Evolutionary conservation across 306 rosid genomes (phyloP).

Genomic region (Castanopsis chinensis): DNA sequence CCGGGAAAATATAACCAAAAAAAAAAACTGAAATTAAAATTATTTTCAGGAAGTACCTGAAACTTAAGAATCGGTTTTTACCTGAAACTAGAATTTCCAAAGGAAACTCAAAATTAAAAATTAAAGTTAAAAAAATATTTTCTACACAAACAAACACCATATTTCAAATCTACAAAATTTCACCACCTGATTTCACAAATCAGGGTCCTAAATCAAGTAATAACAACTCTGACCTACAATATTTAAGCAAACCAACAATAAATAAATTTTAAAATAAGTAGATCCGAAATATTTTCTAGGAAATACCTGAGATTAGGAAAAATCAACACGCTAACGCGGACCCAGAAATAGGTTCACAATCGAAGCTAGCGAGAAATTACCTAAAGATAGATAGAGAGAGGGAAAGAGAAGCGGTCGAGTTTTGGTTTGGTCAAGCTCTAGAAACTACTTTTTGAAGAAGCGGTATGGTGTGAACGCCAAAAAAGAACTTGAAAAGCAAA

Average conservation of each 20-base stretch:
- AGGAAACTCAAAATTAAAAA: too few relatives aligned
- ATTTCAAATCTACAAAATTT: too few relatives aligned
- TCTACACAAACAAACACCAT: too few relatives aligned
- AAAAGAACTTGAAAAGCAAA: not conserved
- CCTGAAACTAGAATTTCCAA: too few relatives aligned
- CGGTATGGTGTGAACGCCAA: not conserved
- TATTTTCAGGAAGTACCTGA: too few relatives aligned
- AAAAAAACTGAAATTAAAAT: not conserved
- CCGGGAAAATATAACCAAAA: not conserved
- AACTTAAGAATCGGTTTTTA: too few relatives aligned
- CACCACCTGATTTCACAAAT: too few relatives aligned
- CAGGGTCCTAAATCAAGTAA: too few relatives aligned
- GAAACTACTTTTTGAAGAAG: not conserved
- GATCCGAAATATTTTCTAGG: not conserved
- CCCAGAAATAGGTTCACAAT: not conserved
- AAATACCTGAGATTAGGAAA: slow-evolving; percentile 5
- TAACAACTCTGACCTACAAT: too few relatives aligned
- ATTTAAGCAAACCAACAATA: not conserved
- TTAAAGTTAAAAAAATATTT: too few relatives aligned
- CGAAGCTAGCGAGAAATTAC: not conserved
- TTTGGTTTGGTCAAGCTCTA: not conserved
- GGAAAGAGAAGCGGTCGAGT: not conserved
- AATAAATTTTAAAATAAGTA: not conserved
- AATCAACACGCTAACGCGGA: not conserved
- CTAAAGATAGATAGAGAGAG: not conserved